Base-by-base conservation (phyloP, 768 basidiomycete species). In the Hygrocybe punicea region DNA sequence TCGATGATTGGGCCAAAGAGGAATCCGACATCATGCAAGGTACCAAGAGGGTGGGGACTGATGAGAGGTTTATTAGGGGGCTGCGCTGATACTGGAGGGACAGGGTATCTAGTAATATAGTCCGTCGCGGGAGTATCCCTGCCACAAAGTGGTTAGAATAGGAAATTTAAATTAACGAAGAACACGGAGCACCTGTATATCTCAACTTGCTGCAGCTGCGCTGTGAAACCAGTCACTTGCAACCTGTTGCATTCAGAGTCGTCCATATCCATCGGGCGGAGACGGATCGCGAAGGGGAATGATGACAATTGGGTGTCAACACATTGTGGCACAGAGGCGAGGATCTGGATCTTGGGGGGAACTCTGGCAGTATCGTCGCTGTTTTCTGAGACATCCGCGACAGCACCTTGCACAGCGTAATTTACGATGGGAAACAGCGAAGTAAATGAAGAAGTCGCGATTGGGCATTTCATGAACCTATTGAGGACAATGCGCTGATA, bases 201-300 rank as follows among this genome's bases (percentile, higher is more conserved):
- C 63, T 93, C 91, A 39, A 73, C 69, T 60, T 93, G 91, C 34
- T 80, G 67, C 25, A 90, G 62, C 55, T 86, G 78, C 5, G 86
- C 68, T 6, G 74, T 70, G 58, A 92, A 79, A 6, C 76, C 80
- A 23, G 77, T 73, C 17, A 91, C 64, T 55, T 80, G 82, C 14
- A 93, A 67, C 42, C 78, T 78, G 60, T 78, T 72, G 63, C 85
- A 81, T 35, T 84, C 74, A 6, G 69, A 73, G 29, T 71, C 71
- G 1, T 76, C 65, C 55, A 89, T 65, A 54, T 76, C 78, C 52
- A 81, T 75, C 13, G 84, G 81, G 19, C 85, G 81, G 45, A 93
- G 64, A 34, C 85, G 81, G 29, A 93, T 60, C 11, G 77, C 71
- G 49, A 92, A 71, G 0, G 86, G 80, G 25, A 92, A 54, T 3